phyloP scores from a whole-genome alignment of 768 basidiomycete species.

The Phanerodontia chrysosporium region DNA sequence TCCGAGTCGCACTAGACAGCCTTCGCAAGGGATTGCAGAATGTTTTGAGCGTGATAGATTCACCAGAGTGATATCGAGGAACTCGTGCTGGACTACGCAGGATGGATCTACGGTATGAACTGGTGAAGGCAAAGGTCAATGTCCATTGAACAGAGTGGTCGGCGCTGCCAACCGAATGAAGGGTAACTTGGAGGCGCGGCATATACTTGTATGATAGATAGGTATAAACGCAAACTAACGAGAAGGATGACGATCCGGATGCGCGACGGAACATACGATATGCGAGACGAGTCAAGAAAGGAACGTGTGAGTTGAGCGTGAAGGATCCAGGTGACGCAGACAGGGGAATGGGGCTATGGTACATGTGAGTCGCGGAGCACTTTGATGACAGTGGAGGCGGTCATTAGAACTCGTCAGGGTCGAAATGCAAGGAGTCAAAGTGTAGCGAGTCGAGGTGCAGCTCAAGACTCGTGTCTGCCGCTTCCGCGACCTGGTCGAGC shows the following conservation, averaged over 20 bases:
- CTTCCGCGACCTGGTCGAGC: not conserved
- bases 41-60: too few relatives aligned
- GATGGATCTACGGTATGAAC: too few relatives aligned
- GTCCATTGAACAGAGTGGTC: not conserved
- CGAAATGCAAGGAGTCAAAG: constrained; percentile 68
- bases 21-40: too few relatives aligned
- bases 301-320: too few relatives aligned
- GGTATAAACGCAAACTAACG: too few relatives aligned
- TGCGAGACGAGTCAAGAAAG: too few relatives aligned
- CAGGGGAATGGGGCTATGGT: not conserved
- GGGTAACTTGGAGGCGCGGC: not conserved
- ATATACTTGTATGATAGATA: too few relatives aligned
- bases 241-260: too few relatives aligned
- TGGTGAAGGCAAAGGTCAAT: not conserved
- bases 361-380: not conserved
- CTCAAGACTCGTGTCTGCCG: constrained; percentile 48
- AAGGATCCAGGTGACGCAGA: not conserved
- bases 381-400: not conserved
- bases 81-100: too few relatives aligned
- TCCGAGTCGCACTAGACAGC: too few relatives aligned
- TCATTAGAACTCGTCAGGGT: constrained; percentile 43
- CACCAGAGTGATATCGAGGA: too few relatives aligned
- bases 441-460: constrained; percentile 70
- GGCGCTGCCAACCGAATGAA: not conserved
- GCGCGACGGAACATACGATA: too few relatives aligned